Evolutionary conservation across 2,329 filamentous ascomycete genomes (phyloP).

Genomic region (Colletotrichum incanum): DNA sequence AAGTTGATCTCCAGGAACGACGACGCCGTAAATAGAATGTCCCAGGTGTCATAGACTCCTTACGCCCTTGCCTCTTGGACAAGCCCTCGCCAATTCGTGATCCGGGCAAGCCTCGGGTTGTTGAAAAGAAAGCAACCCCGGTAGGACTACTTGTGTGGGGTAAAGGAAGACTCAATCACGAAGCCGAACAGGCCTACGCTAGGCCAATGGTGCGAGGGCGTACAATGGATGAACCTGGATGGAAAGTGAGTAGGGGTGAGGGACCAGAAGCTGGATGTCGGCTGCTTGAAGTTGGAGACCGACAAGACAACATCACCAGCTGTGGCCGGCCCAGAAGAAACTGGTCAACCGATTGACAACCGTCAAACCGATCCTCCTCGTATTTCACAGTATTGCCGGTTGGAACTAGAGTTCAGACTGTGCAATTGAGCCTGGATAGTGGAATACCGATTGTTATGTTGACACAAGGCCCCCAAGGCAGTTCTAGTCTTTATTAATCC

Average conservation of each 20-base stretch:
- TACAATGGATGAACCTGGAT: slow-evolving; percentile 23
- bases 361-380: slow-evolving; percentile 1
- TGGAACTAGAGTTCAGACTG: neutral
- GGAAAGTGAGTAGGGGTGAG: slow-evolving; percentile 4
- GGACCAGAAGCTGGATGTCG: slow-evolving; percentile 11
- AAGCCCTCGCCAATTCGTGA: slow-evolving; percentile 21
- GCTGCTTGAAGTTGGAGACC: slow-evolving; percentile 23
- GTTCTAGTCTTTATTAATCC: slow-evolving; percentile 70
- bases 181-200: slow-evolving; percentile 20
- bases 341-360: neutral
- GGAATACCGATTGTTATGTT: slow-evolving; percentile 7
- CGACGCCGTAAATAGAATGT: slow-evolving; percentile 20
- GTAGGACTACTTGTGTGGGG: slow-evolving; percentile 3
- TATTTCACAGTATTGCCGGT: neutral
- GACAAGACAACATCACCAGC: slow-evolving; percentile 20
- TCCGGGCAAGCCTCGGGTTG: slow-evolving; percentile 17
- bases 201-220: slow-evolving; percentile 2
- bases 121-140: slow-evolving; percentile 22
- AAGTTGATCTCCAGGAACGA: slow-evolving; percentile 1
- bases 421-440: neutral
- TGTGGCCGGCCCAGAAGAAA: neutral
- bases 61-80: slow-evolving; percentile 9
- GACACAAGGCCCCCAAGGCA: neutral
- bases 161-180: slow-evolving; percentile 5
- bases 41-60: slow-evolving; percentile 9